Evolutionary conservation across 305 asterid genomes (phyloP), one percentile per base, ranked within the genome.

Genomic region (Ajuga reptans): DNA sequence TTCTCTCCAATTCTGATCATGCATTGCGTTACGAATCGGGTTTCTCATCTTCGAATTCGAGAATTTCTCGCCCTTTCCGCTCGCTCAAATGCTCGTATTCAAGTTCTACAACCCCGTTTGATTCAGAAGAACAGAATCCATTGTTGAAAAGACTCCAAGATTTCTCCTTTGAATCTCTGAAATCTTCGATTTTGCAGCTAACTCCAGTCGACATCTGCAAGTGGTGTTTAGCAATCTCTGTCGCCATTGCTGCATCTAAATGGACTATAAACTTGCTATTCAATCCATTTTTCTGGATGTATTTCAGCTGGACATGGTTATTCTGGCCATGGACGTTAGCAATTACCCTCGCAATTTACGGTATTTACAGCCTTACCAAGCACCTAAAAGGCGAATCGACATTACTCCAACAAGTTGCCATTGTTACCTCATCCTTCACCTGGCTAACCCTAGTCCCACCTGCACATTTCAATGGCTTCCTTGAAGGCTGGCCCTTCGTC

Each of bases 401-500:
- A 55, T 12, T 52, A 11, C 31, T 82, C 21, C 85, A 90, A 75
- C 97, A 93, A 29, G 79, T 93, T 43, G 86, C 85, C 39, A 65
- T 93, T 8, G 85, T 91, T 43, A 93, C 95, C 3, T 82, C 96
- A 8, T 73, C 91, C 18, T 83, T 93, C 84, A 90, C 97, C 2
- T 90, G 99, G 99, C 82, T 93, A 1, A 93, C 95, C 4, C 69
- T 90, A 36, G 99, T 86, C 15, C 97, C 96, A 0, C 95, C 99
- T 6, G 99, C 99, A 0, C 90, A 87, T 80, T 90, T 87, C 75
- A 93, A 89, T 75, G 97, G 99, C 52, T 93, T 90, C 75, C 95
- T 93, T 24, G 96, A 93, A 79, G 99, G 99, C 2, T 93, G 96
- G 97, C 98, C 98, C 66, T 79, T 90, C 50, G 92, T 88, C 68